Percentiles rank a stretch among this genome's conserved stretches.
Evolutionary conservation across 2,329 filamentous ascomycete genomes (phyloP).

Genomic region (Arthroderma uncinatum): DNA sequence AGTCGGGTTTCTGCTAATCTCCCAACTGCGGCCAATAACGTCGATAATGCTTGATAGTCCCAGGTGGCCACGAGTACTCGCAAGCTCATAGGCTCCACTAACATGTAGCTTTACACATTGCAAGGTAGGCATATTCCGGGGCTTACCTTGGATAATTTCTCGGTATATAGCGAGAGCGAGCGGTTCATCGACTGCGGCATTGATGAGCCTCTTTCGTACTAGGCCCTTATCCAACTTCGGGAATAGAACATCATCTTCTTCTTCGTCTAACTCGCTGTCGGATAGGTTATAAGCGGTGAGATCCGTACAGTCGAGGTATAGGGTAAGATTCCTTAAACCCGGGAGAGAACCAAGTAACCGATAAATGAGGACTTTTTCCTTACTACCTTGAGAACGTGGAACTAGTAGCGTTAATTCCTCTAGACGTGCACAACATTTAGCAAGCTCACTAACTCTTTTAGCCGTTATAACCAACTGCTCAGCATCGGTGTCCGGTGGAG

Average conservation of each 20-base stretch:
- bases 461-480: not conserved
- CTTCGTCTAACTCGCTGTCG: no score
- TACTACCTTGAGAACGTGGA: not conserved
- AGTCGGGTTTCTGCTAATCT: not conserved
- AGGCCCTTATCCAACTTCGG: not conserved
- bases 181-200: not conserved
- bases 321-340: not conserved
- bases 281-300: no score
- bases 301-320: not conserved
- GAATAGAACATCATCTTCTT: not conserved
- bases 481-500: not conserved
- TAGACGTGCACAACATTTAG: not conserved
- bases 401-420: not conserved
- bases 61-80: not conserved
- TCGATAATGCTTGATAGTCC: not conserved
- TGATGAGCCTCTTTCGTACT: not conserved
- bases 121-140: not conserved
- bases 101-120: not conserved
- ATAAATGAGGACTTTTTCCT: not conserved
- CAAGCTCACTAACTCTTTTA: not conserved
- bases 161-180: constrained; percentile 1
- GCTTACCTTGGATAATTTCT: not conserved
- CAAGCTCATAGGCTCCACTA: not conserved
- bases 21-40: not conserved
- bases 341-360: not conserved